Evolutionary conservation across 352 stramenopile genomes (phyloP).

Genomic region (Phytophthora cryptogea): DNA sequence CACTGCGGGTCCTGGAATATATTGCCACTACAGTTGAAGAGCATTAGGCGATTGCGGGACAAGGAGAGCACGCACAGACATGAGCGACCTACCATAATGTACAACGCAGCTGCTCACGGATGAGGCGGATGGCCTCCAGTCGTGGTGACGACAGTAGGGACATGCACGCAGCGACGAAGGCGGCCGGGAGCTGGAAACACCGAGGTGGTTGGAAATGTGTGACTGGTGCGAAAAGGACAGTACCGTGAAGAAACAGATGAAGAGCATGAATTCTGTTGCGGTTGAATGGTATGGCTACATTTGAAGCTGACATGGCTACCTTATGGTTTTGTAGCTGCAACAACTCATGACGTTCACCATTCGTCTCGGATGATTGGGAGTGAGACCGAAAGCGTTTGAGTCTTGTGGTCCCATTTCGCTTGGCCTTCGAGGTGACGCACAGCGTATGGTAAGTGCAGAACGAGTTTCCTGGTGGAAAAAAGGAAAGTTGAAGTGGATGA

Average conservation of each 20-base stretch:
- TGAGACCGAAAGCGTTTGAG: constrained; percentile 56
- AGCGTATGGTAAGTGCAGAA: constrained; percentile 72
- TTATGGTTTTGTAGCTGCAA: neutral
- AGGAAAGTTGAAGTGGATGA: constrained; percentile 2
- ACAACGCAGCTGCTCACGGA: constrained; percentile 82
- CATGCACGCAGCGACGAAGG: constrained; percentile 31
- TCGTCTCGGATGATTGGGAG: constrained; percentile 80
- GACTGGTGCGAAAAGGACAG: constrained; percentile 18
- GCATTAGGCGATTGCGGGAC: neutral
- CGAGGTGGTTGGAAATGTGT: constrained; percentile 1
- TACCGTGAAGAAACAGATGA: constrained; percentile 11
- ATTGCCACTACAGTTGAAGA: constrained; percentile 39
- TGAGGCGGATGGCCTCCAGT: constrained; percentile 66
- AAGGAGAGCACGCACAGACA: neutral
- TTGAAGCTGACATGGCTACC: constrained; percentile 6
- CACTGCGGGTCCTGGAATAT: constrained; percentile 88
- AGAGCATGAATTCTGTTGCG: neutral
- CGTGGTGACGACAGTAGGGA: constrained; percentile 60
- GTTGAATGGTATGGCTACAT: constrained; percentile 3
- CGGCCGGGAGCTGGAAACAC: neutral
- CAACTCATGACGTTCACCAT: constrained; percentile 38
- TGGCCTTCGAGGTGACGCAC: constrained; percentile 72
- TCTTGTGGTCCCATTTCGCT: constrained; percentile 70
- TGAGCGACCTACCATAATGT: constrained; percentile 61
- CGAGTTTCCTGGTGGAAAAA: constrained; percentile 54